Evolutionary conservation across 2,329 filamentous ascomycete genomes (phyloP).

Genomic region (Aureobasidium zeae): DNA sequence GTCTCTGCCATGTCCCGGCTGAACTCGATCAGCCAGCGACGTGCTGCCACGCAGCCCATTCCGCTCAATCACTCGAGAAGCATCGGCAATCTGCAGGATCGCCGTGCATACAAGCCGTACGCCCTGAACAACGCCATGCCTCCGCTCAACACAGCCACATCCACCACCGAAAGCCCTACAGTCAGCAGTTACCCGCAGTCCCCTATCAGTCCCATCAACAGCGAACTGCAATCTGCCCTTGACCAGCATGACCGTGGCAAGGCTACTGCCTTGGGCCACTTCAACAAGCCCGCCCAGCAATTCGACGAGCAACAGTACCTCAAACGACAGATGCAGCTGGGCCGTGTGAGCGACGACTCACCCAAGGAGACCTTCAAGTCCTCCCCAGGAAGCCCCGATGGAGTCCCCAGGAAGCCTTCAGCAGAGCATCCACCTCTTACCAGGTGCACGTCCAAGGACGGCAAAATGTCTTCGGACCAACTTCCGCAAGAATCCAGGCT

Average conservation of each 20-base stretch:
- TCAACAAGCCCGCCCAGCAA: conserved; percentile 62
- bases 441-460: neutral
- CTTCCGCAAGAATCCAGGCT: conserved; percentile 10
- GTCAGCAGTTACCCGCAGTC: conserved; percentile 32
- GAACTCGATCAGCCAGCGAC: conserved; percentile 58
- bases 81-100: conserved; percentile 56
- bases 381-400: neutral
- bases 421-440: conserved; percentile 2
- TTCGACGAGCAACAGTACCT: conserved; percentile 83
- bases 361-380: conserved; percentile 6
- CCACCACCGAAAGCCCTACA: conserved; percentile 32
- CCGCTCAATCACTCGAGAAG: conserved; percentile 38
- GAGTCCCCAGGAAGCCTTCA: neutral
- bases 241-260: conserved; percentile 72
- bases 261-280: conserved; percentile 63
- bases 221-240: conserved; percentile 58
- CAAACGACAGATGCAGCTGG: conserved; percentile 71
- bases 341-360: conserved; percentile 38
- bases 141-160: conserved; percentile 15
- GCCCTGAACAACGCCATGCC: conserved; percentile 22
- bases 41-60: conserved; percentile 40
- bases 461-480: conserved; percentile 1
- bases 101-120: conserved; percentile 26
- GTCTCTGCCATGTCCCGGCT: conserved; percentile 66
- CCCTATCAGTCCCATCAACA: conserved; percentile 60